Percentiles rank a stretch among this genome's conserved stretches.
Conservation (phyloP, 2,329 filamentous ascomycete species). For the Apiospora saccharicola region DNA sequence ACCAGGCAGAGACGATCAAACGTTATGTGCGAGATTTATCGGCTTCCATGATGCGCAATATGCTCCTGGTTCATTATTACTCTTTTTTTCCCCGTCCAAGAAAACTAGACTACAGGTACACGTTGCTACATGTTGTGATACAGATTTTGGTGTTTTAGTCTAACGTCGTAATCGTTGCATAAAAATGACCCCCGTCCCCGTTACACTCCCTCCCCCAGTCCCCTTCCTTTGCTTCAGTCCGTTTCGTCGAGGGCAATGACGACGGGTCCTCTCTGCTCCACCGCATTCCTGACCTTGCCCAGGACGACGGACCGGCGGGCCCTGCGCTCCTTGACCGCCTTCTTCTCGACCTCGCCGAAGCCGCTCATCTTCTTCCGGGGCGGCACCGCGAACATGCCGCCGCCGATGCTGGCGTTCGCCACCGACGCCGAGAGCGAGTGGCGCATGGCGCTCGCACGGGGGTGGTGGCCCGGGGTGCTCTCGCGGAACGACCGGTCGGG, state of each 20-base stretch:
- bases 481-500: constrained; percentile 49
- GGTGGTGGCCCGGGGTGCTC: constrained; percentile 47
- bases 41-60: neutral
- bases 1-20: neutral
- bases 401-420: constrained; percentile 38
- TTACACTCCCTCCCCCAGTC: neutral
- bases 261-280: constrained; percentile 58
- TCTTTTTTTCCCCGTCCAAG: neutral
- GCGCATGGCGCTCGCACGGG: constrained; percentile 46
- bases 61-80: neutral
- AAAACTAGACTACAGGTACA: constrained; percentile 14
- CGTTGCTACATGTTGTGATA: constrained; percentile 19
- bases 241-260: constrained; percentile 39
- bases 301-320: constrained; percentile 61
- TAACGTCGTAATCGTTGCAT: constrained; percentile 14
- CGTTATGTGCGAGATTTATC: no score
- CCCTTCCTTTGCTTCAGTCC: neutral
- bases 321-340: constrained; percentile 60
- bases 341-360: constrained; percentile 67
- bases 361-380: constrained; percentile 69
- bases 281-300: constrained; percentile 56
- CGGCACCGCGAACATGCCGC: constrained; percentile 41
- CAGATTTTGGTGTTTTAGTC: constrained; percentile 3
- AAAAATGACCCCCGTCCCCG: neutral
- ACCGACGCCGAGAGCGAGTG: constrained; percentile 52